A percentile compares a stretch with the other conserved stretches of the same genome.
phyloP scores from a whole-genome alignment of 306 rosid species.

The Vigna unguiculata region DNA sequence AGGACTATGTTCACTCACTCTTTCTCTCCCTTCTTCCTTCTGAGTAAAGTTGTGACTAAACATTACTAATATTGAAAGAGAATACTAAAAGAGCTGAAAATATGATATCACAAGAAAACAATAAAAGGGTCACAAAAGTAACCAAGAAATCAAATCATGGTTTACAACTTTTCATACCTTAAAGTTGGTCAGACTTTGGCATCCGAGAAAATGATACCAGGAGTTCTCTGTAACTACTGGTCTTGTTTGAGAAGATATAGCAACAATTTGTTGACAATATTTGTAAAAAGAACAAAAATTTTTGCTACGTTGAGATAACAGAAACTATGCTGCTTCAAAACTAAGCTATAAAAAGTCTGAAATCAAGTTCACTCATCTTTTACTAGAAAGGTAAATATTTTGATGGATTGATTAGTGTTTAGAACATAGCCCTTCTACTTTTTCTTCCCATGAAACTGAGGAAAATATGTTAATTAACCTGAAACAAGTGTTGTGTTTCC shows the following conservation, averaged over 20 bases:
- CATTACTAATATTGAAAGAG: conserved; percentile 6
- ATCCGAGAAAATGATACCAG: background rate
- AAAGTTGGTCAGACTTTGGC: background rate
- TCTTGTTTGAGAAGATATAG: background rate
- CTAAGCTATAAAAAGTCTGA: background rate
- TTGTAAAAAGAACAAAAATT: conserved; percentile 6
- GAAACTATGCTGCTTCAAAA: conserved; percentile 2
- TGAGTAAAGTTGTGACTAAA: background rate
- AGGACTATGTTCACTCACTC: conserved; percentile 15
- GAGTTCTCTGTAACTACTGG: background rate
- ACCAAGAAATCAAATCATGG: background rate
- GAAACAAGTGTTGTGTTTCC: background rate
- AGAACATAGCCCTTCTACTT: background rate
- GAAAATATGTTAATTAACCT: background rate
- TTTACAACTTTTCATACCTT: background rate
- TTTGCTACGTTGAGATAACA: conserved; percentile 19
- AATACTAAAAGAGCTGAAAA: background rate
- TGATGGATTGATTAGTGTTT: background rate
- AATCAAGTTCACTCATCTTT: conserved; percentile 4
- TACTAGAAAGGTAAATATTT: background rate
- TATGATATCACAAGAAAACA: background rate
- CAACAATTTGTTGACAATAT: background rate
- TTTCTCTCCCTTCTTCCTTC: conserved; percentile 4
- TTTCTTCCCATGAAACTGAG: background rate
- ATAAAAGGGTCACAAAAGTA: background rate